phyloP scores from a whole-genome alignment of 1,284 basidiomycete genomes.

The Malassezia psittaci region DNA sequence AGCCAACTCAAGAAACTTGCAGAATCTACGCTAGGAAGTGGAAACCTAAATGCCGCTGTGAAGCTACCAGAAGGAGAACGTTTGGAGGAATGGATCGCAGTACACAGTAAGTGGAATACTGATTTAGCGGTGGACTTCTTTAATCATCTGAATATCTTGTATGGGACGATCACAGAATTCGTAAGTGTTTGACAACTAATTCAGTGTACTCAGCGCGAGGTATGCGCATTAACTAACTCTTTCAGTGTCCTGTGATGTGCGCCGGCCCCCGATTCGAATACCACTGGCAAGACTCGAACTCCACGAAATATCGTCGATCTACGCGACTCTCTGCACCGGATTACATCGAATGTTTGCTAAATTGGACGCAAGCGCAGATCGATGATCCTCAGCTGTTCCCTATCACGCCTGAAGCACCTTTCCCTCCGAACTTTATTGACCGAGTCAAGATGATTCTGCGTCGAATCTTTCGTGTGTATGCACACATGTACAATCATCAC shows the following conservation, averaged over 20 bases:
- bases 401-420: constrained; percentile 66
- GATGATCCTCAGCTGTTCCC: constrained; percentile 91
- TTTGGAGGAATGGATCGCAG: constrained; percentile 45
- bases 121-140: constrained; percentile 45
- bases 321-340: constrained; percentile 52
- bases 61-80: constrained; percentile 44
- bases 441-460: constrained; percentile 86
- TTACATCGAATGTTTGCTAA: constrained; percentile 97
- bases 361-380: constrained; percentile 86
- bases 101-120: constrained; percentile 34
- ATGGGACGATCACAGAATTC: constrained; percentile 46
- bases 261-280: constrained; percentile 95
- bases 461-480: constrained; percentile 90
- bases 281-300: constrained; percentile 75
- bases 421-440: constrained; percentile 79
- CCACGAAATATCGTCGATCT: constrained; percentile 36
- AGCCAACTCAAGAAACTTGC: constrained; percentile 86
- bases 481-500: constrained; percentile 97
- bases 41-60: constrained; percentile 43
- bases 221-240: background rate
- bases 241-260: constrained; percentile 92
- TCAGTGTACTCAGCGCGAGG: constrained; percentile 35
- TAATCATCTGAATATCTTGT: constrained; percentile 48
- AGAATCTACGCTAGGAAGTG: constrained; percentile 74
- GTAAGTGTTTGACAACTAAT: constrained; percentile 7